Evolutionary conservation across 331 rosid genomes (phyloP).

Genomic region (Ulmus americana): DNA sequence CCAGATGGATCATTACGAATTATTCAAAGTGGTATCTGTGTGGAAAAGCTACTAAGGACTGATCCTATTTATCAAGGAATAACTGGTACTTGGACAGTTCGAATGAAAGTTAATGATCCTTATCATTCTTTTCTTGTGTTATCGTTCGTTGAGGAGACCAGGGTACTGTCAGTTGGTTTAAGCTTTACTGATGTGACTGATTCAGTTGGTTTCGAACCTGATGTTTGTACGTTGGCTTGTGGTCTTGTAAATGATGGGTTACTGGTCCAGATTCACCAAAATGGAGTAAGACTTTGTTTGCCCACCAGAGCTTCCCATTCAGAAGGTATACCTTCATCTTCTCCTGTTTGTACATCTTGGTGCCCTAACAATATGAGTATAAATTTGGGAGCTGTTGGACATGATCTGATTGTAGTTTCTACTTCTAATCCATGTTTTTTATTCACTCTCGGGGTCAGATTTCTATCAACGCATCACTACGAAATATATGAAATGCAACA

Average conservation of each 20-base stretch:
- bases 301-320: constrained; percentile 76
- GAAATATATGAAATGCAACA: constrained; percentile 80
- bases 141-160: constrained; percentile 92
- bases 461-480: constrained; percentile 42
- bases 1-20: constrained; percentile 88
- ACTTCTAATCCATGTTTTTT: constrained; percentile 84
- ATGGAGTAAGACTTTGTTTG: constrained; percentile 77
- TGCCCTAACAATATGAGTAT: constrained; percentile 55
- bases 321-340: constrained; percentile 60
- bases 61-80: constrained; percentile 85
- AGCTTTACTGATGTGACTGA: constrained; percentile 93
- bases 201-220: constrained; percentile 88
- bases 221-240: constrained; percentile 81
- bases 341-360: constrained; percentile 81
- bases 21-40: constrained; percentile 76
- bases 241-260: constrained; percentile 72
- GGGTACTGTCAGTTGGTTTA: constrained; percentile 87
- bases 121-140: constrained; percentile 81
- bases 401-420: constrained; percentile 73
- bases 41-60: constrained; percentile 68
- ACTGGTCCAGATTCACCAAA: constrained; percentile 75
- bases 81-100: constrained; percentile 75
- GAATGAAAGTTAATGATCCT: constrained; percentile 61
- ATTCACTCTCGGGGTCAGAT: constrained; percentile 70
- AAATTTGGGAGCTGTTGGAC: constrained; percentile 92